Base-by-base conservation (phyloP, 2,329 filamentous ascomycete species). In the Ilyonectria robusta region DNA sequence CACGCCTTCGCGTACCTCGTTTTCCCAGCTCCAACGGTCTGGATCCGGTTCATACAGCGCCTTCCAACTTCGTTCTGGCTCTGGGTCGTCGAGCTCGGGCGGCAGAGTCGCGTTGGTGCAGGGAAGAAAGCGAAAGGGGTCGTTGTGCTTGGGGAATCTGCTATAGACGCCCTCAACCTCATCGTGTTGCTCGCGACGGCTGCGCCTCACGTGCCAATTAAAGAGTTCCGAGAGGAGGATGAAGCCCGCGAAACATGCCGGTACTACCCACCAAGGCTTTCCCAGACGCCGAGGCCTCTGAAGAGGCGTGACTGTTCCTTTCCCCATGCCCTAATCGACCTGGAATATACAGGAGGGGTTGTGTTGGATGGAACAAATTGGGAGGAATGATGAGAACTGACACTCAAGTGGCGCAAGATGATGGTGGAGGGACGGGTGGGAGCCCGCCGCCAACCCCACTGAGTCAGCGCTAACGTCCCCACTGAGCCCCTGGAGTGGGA, bases 111-210 rank as follows among this genome's bases (percentile, higher is more conserved):
- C 55, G 44, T 78, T 76, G 5, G 84, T 86, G 75, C 85, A 86
- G 3, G 85, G 84, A 2, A 86, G 75, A 70, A 86, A 83, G 7
- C 68, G 82, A 63, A 87, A 86, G 1, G 83, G 79, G 58, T 87
- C 85, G n/a, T 78, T 71, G 3, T 78, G 70, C 17, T 70, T 63
- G 0, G 84, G 85, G 59, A 85, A 86, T 29, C 3, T 59, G 57
- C 67, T 65, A 17, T 67, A 56, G 6, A 40, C 13, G 2, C 33
- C 57, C 26, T 58, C 48, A 13, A 33, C 6, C 26, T 58, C 48
- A 13, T 26, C 6, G 10, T 62, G 29, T 11, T 50, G 44, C 29
- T 58, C 46, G 9, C 54, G 44, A 21, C 55, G 66, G 26, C 37
- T 40, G 42, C 10, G n/a, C 13, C 50, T 58, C 0, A 44, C 37